Base-by-base conservation (phyloP, 768 basidiomycete species). In the Russula brevipes region DNA sequence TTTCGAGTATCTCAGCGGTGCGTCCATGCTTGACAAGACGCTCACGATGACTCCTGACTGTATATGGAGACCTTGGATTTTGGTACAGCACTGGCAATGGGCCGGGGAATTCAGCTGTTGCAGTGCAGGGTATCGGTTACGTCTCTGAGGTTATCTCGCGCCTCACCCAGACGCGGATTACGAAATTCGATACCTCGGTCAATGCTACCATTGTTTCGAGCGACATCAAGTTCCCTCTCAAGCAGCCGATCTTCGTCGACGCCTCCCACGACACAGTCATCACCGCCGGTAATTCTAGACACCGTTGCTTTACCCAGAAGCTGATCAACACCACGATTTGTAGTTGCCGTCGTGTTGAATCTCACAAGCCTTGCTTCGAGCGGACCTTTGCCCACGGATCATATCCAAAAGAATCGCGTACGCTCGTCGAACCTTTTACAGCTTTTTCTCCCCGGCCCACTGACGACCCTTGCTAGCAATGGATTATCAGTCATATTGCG, bases 241-340 rank as follows among this genome's bases (percentile, higher is more conserved):
- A 73, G 31, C 73, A 75, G 61, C 71, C 73, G 50, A 73, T 82
- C 57, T 81, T 76, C 54, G 78, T 80, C 46, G 81, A 82, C 44
- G 77, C 76, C 3, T 72, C 69, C 14, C 82, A 82, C 66, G 82
- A 82, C 55, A 74, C 77, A 19, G 73, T 81, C 54, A 72, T 82
- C 38, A 65, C 77, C 11, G 73, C 74, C 58, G 72, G 76, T 76
- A 47, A 61, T 73, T 67, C 36, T 0, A 4, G 44, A 24, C 41
- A 11, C n/a, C 19, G 4, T 49, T 10, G 4, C 17, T 35, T 36
- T 54, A 3, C 33, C 39, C 33, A 36, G 6, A 38, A 14, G 17
- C 17, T 16, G 41, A 5, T 42, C 31, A 1, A n/a, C 58, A 45
- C 19, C 9, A 10, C 30, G 6, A n/a, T n/a, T 6, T 54, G n/a